phyloP scores from a whole-genome alignment of 2,329 filamentous ascomycete genomes.

The Didymosphaeria variabile region DNA sequence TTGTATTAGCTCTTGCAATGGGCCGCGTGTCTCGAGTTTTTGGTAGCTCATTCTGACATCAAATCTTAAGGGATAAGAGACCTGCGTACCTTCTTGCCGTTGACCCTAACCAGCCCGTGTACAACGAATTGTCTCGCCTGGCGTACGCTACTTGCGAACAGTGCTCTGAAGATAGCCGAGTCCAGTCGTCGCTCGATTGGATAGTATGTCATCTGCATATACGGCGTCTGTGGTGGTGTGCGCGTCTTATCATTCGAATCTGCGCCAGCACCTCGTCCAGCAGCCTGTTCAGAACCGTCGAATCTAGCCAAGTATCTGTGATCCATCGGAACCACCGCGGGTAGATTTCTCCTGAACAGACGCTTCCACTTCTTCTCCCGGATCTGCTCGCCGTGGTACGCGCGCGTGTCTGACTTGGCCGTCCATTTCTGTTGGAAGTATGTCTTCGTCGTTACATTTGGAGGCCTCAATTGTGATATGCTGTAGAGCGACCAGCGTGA shows the following conservation, averaged over 20 bases:
- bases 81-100: constrained; percentile 82
- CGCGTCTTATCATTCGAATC: constrained; percentile 29
- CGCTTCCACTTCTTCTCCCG: constrained; percentile 92
- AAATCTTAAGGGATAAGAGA: background rate
- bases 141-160: constrained; percentile 92
- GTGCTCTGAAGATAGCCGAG: constrained; percentile 89
- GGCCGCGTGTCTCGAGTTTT: background rate
- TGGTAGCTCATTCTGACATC: background rate
- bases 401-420: constrained; percentile 82
- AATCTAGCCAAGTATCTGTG: constrained; percentile 77
- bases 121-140: constrained; percentile 95
- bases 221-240: constrained; percentile 71
- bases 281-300: constrained; percentile 84
- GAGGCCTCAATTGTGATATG: constrained; percentile 66
- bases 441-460: constrained; percentile 59
- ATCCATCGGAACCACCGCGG: constrained; percentile 86
- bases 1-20: constrained; percentile 13
- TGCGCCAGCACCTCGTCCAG: constrained; percentile 80
- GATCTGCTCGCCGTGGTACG: constrained; percentile 95
- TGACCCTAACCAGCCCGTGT: constrained; percentile 93
- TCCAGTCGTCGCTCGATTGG: constrained; percentile 91
- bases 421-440: constrained; percentile 99
- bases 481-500: constrained; percentile 98
- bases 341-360: constrained; percentile 85
- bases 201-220: constrained; percentile 95